Base-by-base conservation (phyloP, 805 yeast genomes). In the Kuraishia cidri region DNA sequence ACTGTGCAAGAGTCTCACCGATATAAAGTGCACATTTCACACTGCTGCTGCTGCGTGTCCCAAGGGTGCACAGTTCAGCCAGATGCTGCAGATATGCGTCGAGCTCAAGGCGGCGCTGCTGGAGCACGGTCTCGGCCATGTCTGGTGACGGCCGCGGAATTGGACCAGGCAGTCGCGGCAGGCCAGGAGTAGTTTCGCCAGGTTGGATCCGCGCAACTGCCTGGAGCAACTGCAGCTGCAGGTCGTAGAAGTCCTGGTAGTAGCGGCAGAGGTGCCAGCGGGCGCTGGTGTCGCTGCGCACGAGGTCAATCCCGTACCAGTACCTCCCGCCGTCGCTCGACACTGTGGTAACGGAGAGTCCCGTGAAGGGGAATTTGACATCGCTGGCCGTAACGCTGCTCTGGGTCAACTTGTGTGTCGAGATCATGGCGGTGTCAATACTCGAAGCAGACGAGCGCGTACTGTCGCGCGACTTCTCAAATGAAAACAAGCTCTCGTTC, bases 271-370 rank as follows among this genome's bases (percentile, higher is more conserved):
- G 46, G 32, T 59, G 58, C 35, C 62, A 53, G 12, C 19, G 6
- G 21, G 20, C 16, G 7, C 14, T n/a, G 19, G 14, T 19, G 11
- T 15, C 21, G 6, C n/a, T 8, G 6, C 14, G 21, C 12, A 29
- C 7, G 9, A 66, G 45, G 38, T 69, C 75, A 19, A 68, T 56
- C 33, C 70, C 55, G 41, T 71, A 71, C 75, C 75, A 71, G 42
- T 58, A 66, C 33, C 72, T 43, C n/a, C 66, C 65, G 26, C 64
- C 56, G 38, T 46, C 52, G 15, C 56, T 49, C 14, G 61, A 56
- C 17, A 59, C 68, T 29, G 67, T 62, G 33, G 53, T 50, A 9
- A 69, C 64, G 4, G 52, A 10, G 25, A 17, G 10, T 17, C 29
- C 23, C 26, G 21, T n/a, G 26, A 37, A 16, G 17, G 32, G 20